Evolutionary conservation across 1,284 basidiomycete genomes (phyloP).

Genomic region (Xanthoconium separans): DNA sequence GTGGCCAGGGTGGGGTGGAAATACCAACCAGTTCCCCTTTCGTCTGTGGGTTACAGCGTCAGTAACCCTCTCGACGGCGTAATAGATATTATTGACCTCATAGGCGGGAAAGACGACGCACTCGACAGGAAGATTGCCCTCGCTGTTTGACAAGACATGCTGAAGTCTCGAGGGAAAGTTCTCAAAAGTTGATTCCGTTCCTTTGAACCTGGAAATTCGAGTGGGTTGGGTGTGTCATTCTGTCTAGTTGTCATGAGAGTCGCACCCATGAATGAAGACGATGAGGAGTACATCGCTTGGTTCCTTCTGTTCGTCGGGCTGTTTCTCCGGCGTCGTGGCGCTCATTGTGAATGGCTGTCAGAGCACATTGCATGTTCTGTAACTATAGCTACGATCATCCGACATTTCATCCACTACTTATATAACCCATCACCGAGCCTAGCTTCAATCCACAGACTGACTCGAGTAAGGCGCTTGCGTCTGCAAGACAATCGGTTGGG

Average conservation of each 20-base stretch:
- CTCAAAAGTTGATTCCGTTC: conserved; percentile 75
- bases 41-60: conserved; percentile 49
- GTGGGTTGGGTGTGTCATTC: conserved; percentile 6
- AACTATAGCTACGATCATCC: conserved; percentile 12
- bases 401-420: not conserved
- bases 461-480: conserved; percentile 55
- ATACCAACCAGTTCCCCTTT: conserved; percentile 80
- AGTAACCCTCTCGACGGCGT: conserved; percentile 8
- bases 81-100: conserved; percentile 52
- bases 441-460: conserved; percentile 30
- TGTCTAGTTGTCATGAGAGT: conserved; percentile 3
- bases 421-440: conserved; percentile 13
- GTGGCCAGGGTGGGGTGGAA: conserved; percentile 1
- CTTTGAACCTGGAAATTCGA: conserved; percentile 53
- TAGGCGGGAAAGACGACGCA: conserved; percentile 87
- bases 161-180: conserved; percentile 75
- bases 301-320: conserved; percentile 6
- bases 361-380: not conserved
- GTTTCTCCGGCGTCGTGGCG: conserved; percentile 8
- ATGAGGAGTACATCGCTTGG: conserved; percentile 49
- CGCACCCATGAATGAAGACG: conserved; percentile 68
- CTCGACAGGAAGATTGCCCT: conserved; percentile 58
- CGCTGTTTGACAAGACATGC: conserved; percentile 68
- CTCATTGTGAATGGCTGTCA: conserved; percentile 13
- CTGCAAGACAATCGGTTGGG: conserved; percentile 35